Base-by-base conservation (phyloP, 2,329 filamentous ascomycete species). In the Huntiella moniliformis region DNA sequence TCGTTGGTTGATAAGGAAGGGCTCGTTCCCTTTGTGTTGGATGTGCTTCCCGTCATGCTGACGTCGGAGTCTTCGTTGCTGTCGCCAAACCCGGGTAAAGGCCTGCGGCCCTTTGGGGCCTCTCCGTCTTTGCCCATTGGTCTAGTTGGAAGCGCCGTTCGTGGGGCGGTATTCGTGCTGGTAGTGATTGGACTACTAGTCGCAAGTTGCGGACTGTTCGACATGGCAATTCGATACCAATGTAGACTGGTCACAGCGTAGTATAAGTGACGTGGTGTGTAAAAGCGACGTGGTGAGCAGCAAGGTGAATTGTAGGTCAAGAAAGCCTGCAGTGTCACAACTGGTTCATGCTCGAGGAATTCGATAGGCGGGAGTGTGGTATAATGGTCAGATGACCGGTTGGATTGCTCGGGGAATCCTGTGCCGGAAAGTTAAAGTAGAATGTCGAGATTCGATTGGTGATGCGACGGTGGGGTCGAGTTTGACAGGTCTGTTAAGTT, bases 121-220 rank as follows among this genome's bases (percentile, higher is more conserved):
- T 49, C 43, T 6, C 42, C 31, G 5, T 48, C 33, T 38, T 38
- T 38, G 4, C 32, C 38, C 43, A 49, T 38, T n/a, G 47, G 47
- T 11, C 47, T 42, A 15, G 47, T 38, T 17, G 47, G 47, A 6
- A 49, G 34, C 18, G 47, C 47, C 13, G 47, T 49, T 7, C 42
- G 43, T 18, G 46, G 40, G 5, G 46, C 43, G 0, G 39, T 15
- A 38, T 43, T 22, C n/a, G n/a, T 18, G 34, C 18, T 31, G 6
- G 39, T 28, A 8, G 39, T 8, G 18, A 35, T 7, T 22, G 34
- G 32, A 39, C 39, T 8, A 35, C n/a, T 2, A 42, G 17, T 15
- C 35, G 16, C 2, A 38, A 37, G 11, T 28, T 35, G 31, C 16
- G 42, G 37, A 10, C 18, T 44, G 11, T 38, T 28, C 38, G 34